phyloP scores from a whole-genome alignment of 345 rosid species.

The Lepidium didymum region DNA sequence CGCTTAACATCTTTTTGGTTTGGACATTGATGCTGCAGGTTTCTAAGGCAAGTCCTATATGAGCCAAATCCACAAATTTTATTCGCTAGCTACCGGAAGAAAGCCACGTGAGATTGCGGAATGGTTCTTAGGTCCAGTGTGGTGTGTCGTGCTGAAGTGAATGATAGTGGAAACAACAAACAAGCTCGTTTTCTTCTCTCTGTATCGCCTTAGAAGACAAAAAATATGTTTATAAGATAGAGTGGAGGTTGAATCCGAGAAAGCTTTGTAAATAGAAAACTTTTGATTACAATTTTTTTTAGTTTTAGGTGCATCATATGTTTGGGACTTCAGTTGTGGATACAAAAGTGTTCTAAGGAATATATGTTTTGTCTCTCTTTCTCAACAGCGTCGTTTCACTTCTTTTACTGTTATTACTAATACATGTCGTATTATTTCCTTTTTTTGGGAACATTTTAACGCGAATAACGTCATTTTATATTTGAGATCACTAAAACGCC shows the following conservation, averaged over 20 bases:
- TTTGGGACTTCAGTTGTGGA: background rate
- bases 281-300: background rate
- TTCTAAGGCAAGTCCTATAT: constrained; percentile 33
- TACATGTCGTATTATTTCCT: background rate
- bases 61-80: background rate
- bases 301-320: background rate
- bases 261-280: constrained; percentile 22
- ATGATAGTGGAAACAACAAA: constrained; percentile 9
- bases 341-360: background rate
- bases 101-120: too few relatives aligned
- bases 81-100: too few relatives aligned
- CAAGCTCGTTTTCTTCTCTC: background rate
- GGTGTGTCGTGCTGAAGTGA: constrained; percentile 5
- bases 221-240: constrained; percentile 19
- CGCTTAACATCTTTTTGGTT: background rate
- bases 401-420: background rate
- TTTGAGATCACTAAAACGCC: background rate
- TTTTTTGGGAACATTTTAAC: background rate
- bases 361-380: background rate
- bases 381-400: background rate
- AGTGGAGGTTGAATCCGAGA: constrained; percentile 5
- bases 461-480: background rate
- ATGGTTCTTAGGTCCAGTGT: background rate
- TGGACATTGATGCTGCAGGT: constrained; percentile 15
- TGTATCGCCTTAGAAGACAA: constrained; percentile 7